Conservation (phyloP, 768 basidiomycete genomes). For the Dacryopinax spathularia region DNA sequence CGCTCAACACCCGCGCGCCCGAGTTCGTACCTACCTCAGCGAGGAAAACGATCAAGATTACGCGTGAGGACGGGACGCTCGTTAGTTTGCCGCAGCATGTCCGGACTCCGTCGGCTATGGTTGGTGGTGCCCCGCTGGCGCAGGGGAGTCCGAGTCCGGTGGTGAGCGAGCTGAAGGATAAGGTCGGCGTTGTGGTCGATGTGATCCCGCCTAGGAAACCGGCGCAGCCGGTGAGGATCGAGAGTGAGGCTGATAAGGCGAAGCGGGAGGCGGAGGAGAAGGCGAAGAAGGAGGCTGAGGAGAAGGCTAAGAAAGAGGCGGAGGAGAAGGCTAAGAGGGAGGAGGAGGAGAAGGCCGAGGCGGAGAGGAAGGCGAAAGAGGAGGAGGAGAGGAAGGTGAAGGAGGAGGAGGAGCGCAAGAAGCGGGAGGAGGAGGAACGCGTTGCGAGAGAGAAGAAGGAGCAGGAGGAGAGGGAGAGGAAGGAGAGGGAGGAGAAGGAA, state of each 20-base stretch:
- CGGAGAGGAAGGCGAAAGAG: constrained; percentile 25
- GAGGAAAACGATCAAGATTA: constrained; percentile 36
- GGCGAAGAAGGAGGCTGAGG: constrained; percentile 17
- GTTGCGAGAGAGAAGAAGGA: constrained; percentile 17
- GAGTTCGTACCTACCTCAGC: constrained; percentile 48
- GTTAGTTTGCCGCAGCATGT: constrained; percentile 40
- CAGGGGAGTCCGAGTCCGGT: not conserved
- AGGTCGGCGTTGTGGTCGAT: constrained; percentile 16
- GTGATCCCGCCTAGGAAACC: constrained; percentile 19
- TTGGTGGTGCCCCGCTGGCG: constrained; percentile 17
- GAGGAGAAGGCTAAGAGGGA: constrained; percentile 27
- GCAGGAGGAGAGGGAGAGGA: constrained; percentile 25
- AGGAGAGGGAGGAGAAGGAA: constrained; percentile 28
- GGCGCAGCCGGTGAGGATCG: constrained; percentile 41
- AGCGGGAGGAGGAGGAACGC: constrained; percentile 20
- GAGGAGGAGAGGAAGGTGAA: constrained; percentile 17
- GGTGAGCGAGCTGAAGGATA: constrained; percentile 21
- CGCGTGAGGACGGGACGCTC: constrained; percentile 47
- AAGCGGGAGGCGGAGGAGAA: constrained; percentile 30
- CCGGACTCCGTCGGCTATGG: constrained; percentile 31
- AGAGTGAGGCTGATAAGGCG: constrained; percentile 42
- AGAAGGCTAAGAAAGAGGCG: constrained; percentile 26
- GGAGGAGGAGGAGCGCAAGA: constrained; percentile 21
- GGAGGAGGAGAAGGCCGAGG: constrained; percentile 28
- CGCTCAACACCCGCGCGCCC: constrained; percentile 48